Evolutionary conservation across 164 flowering plant species (phyloP).

Genomic region (Umbellularia californica): DNA sequence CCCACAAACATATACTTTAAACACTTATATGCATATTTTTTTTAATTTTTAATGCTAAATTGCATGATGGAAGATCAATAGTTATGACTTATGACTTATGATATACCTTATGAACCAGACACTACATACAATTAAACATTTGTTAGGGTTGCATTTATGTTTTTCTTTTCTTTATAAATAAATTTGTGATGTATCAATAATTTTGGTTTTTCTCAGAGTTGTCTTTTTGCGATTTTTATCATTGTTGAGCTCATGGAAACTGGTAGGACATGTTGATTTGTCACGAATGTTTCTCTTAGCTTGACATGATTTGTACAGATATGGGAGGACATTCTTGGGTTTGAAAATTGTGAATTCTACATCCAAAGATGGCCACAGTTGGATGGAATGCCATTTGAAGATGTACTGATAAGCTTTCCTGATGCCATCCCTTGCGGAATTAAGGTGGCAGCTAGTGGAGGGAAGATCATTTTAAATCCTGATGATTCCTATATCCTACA

Average conservation of each 20-base stretch:
- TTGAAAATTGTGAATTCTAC: slow-evolving; percentile 83
- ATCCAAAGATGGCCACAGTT: slow-evolving; percentile 78
- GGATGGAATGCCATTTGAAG: slow-evolving; percentile 77
- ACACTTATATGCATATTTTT: no score
- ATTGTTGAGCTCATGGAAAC: not conserved
- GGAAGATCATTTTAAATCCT: slow-evolving; percentile 74
- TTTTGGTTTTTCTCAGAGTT: not conserved
- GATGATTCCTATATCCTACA: slow-evolving; percentile 66
- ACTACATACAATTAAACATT: not conserved
- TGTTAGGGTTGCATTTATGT: not conserved
- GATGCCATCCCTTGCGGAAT: slow-evolving; percentile 88
- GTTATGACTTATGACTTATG: not conserved
- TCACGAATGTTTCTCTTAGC: not conserved
- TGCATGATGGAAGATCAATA: not conserved
- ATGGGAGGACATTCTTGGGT: slow-evolving; percentile 91
- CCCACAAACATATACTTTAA: not conserved
- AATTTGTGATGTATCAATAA: not conserved
- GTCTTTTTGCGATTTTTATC: not conserved
- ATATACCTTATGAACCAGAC: not conserved
- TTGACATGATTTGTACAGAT: slow-evolving; percentile 34
- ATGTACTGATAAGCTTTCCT: slow-evolving; percentile 72
- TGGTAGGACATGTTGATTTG: not conserved
- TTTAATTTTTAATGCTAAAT: no score
- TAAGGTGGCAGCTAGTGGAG: slow-evolving; percentile 60
- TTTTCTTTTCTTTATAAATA: not conserved